Base-by-base conservation (phyloP, 306 rosid genomes). In the Sicyos edulis region DNA sequence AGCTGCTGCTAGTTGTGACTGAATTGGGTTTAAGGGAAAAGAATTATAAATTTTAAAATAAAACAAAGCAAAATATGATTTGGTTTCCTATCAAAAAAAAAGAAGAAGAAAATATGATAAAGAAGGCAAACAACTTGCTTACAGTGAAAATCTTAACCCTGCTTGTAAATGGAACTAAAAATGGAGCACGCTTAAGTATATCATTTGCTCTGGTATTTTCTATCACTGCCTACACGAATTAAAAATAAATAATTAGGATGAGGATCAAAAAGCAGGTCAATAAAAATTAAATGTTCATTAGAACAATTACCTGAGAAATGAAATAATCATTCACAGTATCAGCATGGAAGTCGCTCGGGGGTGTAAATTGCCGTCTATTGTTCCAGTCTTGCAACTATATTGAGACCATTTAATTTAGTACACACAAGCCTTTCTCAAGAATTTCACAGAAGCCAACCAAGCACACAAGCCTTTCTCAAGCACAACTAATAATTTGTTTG, bases 361-460 rank as follows among this genome's bases (percentile, higher is more conserved):
- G 81, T 63, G 92, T 86, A 83, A 93, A 93, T 76, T 93, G 86
- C 22, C 88, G 88, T 78, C 99, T 85, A 70, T 89, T 93, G 85
- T 93, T 93, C 99, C 99, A 93, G 82, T 91, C 97, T 93, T 93
- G 99, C 85, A 93, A 86, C 99, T 93, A 66, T 42, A 76, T 49
- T 62, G 57, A 77, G 58, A 78, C 73, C 58, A 78, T 55, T 50
- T 26, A 76, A 15, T 58, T 26, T 72, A 58, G 45, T 61, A 64
- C n/a, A 34, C 17, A 16, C 16, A 40, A 16, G 29, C 50, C 50
- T 62, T 62, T n/a, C 68, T 62, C 16, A 62, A 20, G 34, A 17
- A 17, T 10, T 1, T 32, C 49, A 54, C 24, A 26, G 60, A 40
- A n/a, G 26, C 3, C 32, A 26, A 26, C 61, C 15, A 54, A 70